Evolutionary conservation across 2,329 filamentous ascomycete genomes (phyloP).

Genomic region (Claviceps citrina): DNA sequence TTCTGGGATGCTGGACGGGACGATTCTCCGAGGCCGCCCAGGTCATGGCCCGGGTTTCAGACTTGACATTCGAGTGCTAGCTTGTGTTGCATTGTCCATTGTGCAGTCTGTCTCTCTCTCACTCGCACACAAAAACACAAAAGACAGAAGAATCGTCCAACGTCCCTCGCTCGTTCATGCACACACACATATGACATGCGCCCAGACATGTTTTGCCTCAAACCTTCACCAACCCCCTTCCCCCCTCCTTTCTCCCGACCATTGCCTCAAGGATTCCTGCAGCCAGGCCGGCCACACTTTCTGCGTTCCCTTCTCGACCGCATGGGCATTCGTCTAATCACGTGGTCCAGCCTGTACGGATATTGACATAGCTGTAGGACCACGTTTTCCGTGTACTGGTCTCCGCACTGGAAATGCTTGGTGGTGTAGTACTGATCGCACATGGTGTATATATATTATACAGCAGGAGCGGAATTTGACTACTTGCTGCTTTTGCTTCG

Average conservation of each 20-base stretch:
- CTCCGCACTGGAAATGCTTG: constrained; percentile 2
- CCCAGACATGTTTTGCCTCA: too few relatives aligned
- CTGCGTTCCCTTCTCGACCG: background rate
- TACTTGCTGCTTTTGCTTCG: too few relatives aligned
- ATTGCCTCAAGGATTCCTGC: background rate
- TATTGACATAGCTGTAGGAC: constrained; percentile 2
- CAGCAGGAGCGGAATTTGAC: too few relatives aligned
- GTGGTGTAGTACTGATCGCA: constrained; percentile 2
- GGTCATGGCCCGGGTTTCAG: background rate
- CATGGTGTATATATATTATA: background rate
- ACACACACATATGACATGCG: too few relatives aligned
- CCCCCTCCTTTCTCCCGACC: too few relatives aligned
- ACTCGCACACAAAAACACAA: too few relatives aligned
- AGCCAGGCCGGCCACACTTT: constrained; percentile 3
- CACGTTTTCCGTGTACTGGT: constrained; percentile 1
- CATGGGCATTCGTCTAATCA: constrained; percentile 1
- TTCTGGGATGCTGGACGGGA: constrained; percentile 5
- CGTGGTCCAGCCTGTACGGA: constrained; percentile 1
- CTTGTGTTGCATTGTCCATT: background rate
- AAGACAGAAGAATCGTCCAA: too few relatives aligned
- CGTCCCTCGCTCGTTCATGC: too few relatives aligned
- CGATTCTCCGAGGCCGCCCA: constrained; percentile 1
- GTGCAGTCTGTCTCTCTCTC: too few relatives aligned
- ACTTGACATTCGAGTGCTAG: background rate
- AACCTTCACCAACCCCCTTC: too few relatives aligned